Percentiles rank a stretch among this genome's conserved stretches.
phyloP scores from a whole-genome alignment of 768 basidiomycete genomes.

The Pleurotus cornucopiae region DNA sequence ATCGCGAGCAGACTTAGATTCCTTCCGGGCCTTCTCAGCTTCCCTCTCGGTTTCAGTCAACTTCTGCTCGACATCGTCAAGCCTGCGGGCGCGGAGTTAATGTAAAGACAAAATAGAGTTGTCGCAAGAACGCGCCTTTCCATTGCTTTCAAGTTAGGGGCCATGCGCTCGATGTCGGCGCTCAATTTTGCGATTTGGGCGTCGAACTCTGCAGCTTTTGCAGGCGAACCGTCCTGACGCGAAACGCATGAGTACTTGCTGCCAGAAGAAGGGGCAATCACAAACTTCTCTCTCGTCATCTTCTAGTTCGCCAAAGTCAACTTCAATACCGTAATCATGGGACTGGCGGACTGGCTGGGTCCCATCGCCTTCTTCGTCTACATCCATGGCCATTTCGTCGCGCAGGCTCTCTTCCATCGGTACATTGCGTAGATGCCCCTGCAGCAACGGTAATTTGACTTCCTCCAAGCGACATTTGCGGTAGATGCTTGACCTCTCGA shows the following conservation, averaged over 20 bases:
- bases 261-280: background rate
- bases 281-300: constrained; percentile 72
- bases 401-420: constrained; percentile 94
- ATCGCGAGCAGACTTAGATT: constrained; percentile 87
- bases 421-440: constrained; percentile 79
- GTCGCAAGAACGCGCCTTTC: constrained; percentile 55
- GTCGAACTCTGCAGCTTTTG: constrained; percentile 70
- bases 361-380: constrained; percentile 84
- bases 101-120: background rate
- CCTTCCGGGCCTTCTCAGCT: constrained; percentile 87
- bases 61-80: constrained; percentile 82
- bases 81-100: constrained; percentile 31
- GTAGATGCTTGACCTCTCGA: constrained; percentile 78
- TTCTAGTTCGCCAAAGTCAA: constrained; percentile 73
- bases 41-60: constrained; percentile 88
- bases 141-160: constrained; percentile 95
- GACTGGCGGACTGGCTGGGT: constrained; percentile 70
- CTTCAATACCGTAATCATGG: constrained; percentile 84
- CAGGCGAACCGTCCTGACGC: constrained; percentile 54
- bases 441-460: constrained; percentile 71
- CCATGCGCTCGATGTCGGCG: constrained; percentile 86
- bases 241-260: background rate
- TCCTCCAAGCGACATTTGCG: constrained; percentile 93
- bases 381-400: constrained; percentile 87
- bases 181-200: constrained; percentile 64